Percentiles rank a stretch among this genome's conserved stretches.
Evolutionary conservation across 2,329 filamentous ascomycete species (phyloP).

Genomic region (Monosporascus sp.): DNA sequence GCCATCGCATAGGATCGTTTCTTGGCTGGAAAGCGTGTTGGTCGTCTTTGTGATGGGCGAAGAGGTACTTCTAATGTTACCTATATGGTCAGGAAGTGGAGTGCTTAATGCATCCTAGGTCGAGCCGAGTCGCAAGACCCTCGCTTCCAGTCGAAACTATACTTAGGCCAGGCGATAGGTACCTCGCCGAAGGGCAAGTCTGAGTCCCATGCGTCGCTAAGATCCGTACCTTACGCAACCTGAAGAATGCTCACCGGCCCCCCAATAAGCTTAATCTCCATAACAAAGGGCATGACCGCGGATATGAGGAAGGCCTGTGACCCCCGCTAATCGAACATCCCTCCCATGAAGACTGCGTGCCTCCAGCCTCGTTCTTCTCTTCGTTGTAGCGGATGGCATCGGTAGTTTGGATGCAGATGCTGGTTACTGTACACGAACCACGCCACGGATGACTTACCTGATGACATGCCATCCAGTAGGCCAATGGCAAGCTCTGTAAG

Average conservation of each 20-base stretch:
- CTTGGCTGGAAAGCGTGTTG: background rate
- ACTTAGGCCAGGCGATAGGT: background rate
- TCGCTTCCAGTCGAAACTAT: background rate
- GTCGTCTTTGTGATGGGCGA: background rate
- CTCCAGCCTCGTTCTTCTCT: background rate
- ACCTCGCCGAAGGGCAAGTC: background rate
- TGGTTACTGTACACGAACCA: background rate
- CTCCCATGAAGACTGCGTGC: background rate
- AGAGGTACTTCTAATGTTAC: background rate
- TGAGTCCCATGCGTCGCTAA: background rate
- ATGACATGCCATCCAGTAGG: background rate
- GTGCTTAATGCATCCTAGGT: background rate
- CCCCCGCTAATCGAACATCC: background rate
- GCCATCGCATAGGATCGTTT: background rate
- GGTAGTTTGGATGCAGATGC: background rate
- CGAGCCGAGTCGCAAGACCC: background rate
- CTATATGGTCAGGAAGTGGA: background rate
- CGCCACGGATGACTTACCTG: background rate
- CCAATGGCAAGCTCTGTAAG: background rate
- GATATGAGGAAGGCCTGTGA: background rate
- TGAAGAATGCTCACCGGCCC: background rate
- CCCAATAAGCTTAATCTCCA: background rate
- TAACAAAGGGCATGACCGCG: background rate
- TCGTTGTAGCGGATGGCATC: background rate
- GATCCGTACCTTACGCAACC: background rate